Percentiles rank a stretch among this genome's conserved stretches.
Conservation (phyloP, 768 basidiomycete species). For the Russula lepida region DNA sequence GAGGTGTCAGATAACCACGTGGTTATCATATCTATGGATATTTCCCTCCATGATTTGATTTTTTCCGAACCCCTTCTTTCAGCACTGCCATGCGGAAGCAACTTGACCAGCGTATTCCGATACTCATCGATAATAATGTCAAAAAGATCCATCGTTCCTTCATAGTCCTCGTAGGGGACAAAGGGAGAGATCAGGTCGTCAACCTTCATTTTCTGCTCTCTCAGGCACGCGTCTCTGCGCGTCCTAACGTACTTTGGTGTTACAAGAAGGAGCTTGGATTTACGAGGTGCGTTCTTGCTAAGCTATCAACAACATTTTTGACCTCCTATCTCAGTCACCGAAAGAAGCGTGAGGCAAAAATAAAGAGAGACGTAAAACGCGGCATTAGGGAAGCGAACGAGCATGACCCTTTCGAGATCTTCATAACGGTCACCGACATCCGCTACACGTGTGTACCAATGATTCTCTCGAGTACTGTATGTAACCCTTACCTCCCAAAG, state of each 20-base stretch:
- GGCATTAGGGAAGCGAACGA: conserved; percentile 92
- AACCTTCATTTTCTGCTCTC: conserved; percentile 94
- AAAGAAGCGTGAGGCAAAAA: conserved; percentile 94
- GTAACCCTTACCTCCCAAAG: conserved; percentile 24
- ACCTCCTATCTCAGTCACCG: conserved; percentile 55
- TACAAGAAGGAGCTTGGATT: conserved; percentile 99
- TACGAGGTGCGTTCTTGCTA: conserved; percentile 53
- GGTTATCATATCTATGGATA: conserved; percentile 3
- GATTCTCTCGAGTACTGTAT: neutral
- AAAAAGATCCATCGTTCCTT: conserved; percentile 89
- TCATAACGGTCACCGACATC: conserved; percentile 97
- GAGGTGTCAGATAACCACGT: neutral
- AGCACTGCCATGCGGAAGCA: conserved; percentile 61
- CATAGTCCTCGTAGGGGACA: conserved; percentile 94
- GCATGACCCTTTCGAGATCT: conserved; percentile 96
- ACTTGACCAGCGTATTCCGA: conserved; percentile 87
- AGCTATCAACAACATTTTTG: neutral
- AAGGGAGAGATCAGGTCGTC: conserved; percentile 88
- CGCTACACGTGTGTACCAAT: conserved; percentile 73
- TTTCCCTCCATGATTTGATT: neutral
- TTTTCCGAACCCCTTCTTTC: neutral
- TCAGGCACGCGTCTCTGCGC: conserved; percentile 80
- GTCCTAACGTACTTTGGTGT: conserved; percentile 93
- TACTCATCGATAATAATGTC: conserved; percentile 89
- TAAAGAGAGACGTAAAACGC: conserved; percentile 91